Evolutionary conservation across 2,329 filamentous ascomycete genomes (phyloP).

Genomic region (Pseudocercospora musae): DNA sequence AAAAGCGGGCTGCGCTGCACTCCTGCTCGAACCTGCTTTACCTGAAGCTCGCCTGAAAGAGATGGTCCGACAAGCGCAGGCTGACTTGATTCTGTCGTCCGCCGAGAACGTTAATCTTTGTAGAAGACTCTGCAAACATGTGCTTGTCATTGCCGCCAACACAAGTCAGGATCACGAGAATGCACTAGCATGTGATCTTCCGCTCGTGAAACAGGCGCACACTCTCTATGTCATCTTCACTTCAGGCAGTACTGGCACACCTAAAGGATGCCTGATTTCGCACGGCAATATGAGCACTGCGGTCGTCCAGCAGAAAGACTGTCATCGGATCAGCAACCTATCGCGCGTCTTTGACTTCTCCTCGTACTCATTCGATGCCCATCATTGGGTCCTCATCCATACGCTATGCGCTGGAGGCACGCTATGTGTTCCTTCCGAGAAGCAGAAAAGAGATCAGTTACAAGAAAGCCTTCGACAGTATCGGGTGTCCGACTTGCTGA

Average conservation of each 20-base stretch:
- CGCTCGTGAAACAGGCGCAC: neutral
- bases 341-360: slow-evolving; percentile 23
- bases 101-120: neutral
- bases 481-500: neutral
- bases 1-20: slow-evolving; percentile 33
- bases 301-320: neutral
- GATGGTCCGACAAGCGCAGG: slow-evolving; percentile 28
- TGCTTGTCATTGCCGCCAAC: neutral
- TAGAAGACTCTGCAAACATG: neutral
- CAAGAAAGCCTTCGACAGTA: slow-evolving; percentile 5
- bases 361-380: slow-evolving; percentile 25
- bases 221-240: slow-evolving; percentile 22
- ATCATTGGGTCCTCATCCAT: slow-evolving; percentile 2
- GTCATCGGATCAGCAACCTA: neutral
- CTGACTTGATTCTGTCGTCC: slow-evolving; percentile 17
- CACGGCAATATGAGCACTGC: slow-evolving; percentile 12
- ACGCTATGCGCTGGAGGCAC: slow-evolving; percentile 19
- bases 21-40: slow-evolving; percentile 15
- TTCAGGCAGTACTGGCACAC: slow-evolving; percentile 23
- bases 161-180: neutral
- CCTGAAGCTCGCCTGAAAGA: slow-evolving; percentile 27
- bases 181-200: neutral
- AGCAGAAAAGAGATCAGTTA: slow-evolving; percentile 15
- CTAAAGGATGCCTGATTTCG: slow-evolving; percentile 19
- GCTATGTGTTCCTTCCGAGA: slow-evolving; percentile 24